A percentile compares a stretch with the other conserved stretches of the same genome.
Evolutionary conservation across 139 green algal genomes (phyloP).

Genomic region (Closterium sp.): DNA sequence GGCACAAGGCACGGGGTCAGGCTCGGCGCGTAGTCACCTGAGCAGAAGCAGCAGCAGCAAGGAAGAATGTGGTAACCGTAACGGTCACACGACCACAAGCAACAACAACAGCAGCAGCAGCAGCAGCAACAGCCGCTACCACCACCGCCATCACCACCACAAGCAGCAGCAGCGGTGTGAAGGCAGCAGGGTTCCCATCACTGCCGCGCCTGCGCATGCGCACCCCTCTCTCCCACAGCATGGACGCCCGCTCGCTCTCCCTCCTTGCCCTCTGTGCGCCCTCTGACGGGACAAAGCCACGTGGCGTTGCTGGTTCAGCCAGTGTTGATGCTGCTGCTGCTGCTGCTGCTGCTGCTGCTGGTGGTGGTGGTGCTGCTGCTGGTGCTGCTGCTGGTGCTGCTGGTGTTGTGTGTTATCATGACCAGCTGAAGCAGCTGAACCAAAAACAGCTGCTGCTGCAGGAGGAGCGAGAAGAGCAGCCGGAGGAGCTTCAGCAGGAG

Average conservation of each 20-base stretch:
- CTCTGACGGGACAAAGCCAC: no score
- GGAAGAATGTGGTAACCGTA: no score
- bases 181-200: neutral
- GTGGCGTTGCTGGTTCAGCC: neutral
- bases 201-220: neutral
- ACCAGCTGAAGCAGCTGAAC: no score
- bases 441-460: neutral
- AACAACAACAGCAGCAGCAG: neutral
- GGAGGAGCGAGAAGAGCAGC: neutral
- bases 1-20: neutral
- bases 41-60: neutral
- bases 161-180: neutral
- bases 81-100: no score
- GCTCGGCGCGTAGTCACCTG: neutral
- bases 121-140: neutral
- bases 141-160: no score
- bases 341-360: no score
- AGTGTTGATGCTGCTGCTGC: neutral
- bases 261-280: neutral
- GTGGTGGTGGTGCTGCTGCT: neutral
- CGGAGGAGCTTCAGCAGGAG: neutral
- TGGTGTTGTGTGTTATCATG: neutral
- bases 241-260: neutral
- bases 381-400: neutral
- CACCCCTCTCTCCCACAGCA: neutral